Evolutionary conservation across 768 basidiomycete species (phyloP), one percentile per base, ranked within the genome.

Genomic region (Tulasnella sp.): DNA sequence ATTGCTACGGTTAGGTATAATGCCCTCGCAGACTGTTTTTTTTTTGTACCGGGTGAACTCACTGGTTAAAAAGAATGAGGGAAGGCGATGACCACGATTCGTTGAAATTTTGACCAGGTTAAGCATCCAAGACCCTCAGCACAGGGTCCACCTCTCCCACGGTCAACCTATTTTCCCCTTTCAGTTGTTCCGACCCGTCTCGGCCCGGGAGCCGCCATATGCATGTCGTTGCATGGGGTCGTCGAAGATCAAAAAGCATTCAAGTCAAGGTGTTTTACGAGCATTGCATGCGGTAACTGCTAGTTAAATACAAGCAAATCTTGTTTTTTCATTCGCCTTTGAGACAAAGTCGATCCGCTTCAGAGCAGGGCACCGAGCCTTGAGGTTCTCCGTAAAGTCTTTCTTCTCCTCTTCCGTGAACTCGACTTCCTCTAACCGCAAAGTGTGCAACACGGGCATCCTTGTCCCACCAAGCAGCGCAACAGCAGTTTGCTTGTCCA

Each of bases 21-120:
- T 11, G 45, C 7, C 17, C 29, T 34, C 39, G 49, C n/a, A n/a
- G 11, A 42, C 7, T 40, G 6, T 0, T 25, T 1, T 36, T 4
- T 8, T 31, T n/a, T 14, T 12, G 36, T 22, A 25, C 19, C 29
- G 42, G 5, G 36, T 1, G 29, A 14, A 74, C 73, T 74, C 38
- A 74, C 73, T 74, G 58, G 25, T 67, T 38, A 2, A 70, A 8
- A 25, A 73, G 52, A 29, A 40, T 36, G 52, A 4, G 54, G 73
- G 64, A 31, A 38, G 37, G 73, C 17, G 40, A 15, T 11, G 42
- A 17, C 38, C 37, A 42, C 71, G 11, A 29, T 52, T 72, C 42
- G 42, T 72, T 74, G 73, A 74, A 74, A 74, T 74, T 74, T 74
- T 74, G 73, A 74, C 73, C 39, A 40, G 73, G 36, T 45, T 73